phyloP scores from a whole-genome alignment of 2,329 filamentous ascomycete species.

The Aureobasidium leucospermi region DNA sequence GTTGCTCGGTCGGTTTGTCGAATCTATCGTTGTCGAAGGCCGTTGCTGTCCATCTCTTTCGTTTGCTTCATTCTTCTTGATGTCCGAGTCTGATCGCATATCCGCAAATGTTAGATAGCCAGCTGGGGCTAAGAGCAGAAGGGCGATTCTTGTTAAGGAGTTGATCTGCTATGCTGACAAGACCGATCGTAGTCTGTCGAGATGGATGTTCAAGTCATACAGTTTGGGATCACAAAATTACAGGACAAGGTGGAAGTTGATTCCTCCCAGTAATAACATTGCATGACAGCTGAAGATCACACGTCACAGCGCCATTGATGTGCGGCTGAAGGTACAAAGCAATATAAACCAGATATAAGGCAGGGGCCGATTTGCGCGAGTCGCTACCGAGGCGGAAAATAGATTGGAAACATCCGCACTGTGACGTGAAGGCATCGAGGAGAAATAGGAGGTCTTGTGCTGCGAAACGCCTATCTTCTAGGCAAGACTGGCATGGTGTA shows the following conservation, averaged over 20 bases:
- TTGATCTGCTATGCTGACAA: not conserved
- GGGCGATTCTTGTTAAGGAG: not conserved
- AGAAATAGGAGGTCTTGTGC: not conserved
- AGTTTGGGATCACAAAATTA: not conserved
- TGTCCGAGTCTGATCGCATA: not conserved
- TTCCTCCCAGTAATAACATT: not conserved
- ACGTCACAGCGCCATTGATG: conserved; percentile 10
- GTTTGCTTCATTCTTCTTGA: not conserved
- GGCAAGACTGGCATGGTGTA: not conserved
- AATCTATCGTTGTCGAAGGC: not conserved
- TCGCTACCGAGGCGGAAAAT: not conserved
- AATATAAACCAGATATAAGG: conserved; percentile 6
- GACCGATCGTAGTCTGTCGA: not conserved
- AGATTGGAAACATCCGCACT: not conserved
- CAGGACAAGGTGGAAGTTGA: not conserved
- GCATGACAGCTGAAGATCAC: conserved; percentile 4
- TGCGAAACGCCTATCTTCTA: not conserved
- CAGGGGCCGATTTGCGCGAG: not conserved
- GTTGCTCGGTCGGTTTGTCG: not conserved
- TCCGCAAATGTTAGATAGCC: not conserved
- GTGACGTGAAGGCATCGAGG: not conserved
- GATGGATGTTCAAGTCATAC: not conserved
- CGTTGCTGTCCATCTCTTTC: not conserved
- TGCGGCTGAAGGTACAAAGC: conserved; percentile 5
- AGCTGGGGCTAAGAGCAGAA: not conserved